Percentiles rank a stretch among this genome's conserved stretches.
Evolutionary conservation across 805 yeast species (phyloP).

Genomic region (Sugiyamaella floridensis): DNA sequence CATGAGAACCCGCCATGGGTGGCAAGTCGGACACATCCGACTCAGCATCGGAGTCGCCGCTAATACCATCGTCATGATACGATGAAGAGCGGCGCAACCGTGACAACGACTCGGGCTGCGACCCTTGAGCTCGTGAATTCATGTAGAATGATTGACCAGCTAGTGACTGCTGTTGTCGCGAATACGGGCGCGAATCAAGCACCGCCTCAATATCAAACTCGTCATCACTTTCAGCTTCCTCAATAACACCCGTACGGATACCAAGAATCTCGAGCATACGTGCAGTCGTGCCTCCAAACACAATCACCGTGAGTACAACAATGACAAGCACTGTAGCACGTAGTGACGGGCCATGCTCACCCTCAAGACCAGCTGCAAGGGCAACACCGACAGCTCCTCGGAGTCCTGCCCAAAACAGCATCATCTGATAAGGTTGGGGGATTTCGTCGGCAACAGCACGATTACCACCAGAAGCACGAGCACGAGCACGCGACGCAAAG

Average conservation of each 20-base stretch:
- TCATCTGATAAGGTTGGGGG: slow-evolving; percentile 92
- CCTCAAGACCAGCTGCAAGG: slow-evolving; percentile 93
- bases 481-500: slow-evolving; percentile 54
- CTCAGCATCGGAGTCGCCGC: slow-evolving; percentile 30
- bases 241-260: slow-evolving; percentile 84
- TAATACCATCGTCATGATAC: slow-evolving; percentile 15
- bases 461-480: slow-evolving; percentile 2
- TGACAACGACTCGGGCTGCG: slow-evolving; percentile 6
- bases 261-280: slow-evolving; percentile 94
- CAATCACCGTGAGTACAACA: slow-evolving; percentile 89
- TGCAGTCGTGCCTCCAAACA: slow-evolving; percentile 98
- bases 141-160: slow-evolving; percentile 1
- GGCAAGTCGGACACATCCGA: slow-evolving; percentile 33
- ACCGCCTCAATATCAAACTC: slow-evolving; percentile 84
- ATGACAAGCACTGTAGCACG: slow-evolving; percentile 94
- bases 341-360: slow-evolving; percentile 81
- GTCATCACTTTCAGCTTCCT: slow-evolving; percentile 80
- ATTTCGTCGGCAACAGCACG: slow-evolving; percentile 67
- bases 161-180: slow-evolving; percentile 2
- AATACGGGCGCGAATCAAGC: slow-evolving; percentile 10
- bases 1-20: slow-evolving; percentile 24
- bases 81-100: slow-evolving; percentile 14
- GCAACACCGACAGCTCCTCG: slow-evolving; percentile 99
- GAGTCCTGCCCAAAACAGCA: slow-evolving; percentile 99
- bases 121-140: background rate